Evolutionary conservation across 169 alveolate genomes (phyloP).

Genomic region (Babesia ovis): DNA sequence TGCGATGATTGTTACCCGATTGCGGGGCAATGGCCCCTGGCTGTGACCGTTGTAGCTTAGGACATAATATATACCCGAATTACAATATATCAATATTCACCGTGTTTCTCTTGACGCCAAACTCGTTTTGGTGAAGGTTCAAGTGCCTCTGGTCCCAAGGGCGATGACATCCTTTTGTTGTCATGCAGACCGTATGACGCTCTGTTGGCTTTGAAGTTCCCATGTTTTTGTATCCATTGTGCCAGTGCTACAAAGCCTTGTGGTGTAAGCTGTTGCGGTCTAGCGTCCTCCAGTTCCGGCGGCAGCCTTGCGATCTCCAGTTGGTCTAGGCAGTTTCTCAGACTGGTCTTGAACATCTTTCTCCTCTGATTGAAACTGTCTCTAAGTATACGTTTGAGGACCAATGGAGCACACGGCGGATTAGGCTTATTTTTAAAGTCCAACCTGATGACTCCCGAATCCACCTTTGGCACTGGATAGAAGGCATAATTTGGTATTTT

Average conservation of each 20-base stretch:
- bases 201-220: constrained; percentile 22
- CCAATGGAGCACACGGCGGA: constrained; percentile 65
- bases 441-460: constrained; percentile 71
- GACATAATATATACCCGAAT: too few relatives aligned
- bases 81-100: constrained; percentile 22
- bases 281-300: constrained; percentile 40
- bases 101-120: constrained; percentile 49
- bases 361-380: constrained; percentile 71
- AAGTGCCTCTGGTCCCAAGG: constrained; percentile 31
- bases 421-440: constrained; percentile 39
- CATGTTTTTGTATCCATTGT: constrained; percentile 33
- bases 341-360: constrained; percentile 73
- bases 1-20: too few relatives aligned
- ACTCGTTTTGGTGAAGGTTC: constrained; percentile 28
- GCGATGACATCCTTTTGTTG: constrained; percentile 18
- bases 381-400: constrained; percentile 65
- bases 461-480: constrained; percentile 81
- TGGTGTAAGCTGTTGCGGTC: constrained; percentile 76
- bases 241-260: constrained; percentile 69
- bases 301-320: constrained; percentile 58
- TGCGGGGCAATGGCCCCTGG: too few relatives aligned
- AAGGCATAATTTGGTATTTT: constrained; percentile 79
- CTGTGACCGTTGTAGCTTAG: too few relatives aligned
- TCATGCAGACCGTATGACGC: constrained; percentile 20
- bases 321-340: constrained; percentile 50